Conservation (phyloP, 306 rosid genomes). For the Sphenostylis stenocarpa region DNA sequence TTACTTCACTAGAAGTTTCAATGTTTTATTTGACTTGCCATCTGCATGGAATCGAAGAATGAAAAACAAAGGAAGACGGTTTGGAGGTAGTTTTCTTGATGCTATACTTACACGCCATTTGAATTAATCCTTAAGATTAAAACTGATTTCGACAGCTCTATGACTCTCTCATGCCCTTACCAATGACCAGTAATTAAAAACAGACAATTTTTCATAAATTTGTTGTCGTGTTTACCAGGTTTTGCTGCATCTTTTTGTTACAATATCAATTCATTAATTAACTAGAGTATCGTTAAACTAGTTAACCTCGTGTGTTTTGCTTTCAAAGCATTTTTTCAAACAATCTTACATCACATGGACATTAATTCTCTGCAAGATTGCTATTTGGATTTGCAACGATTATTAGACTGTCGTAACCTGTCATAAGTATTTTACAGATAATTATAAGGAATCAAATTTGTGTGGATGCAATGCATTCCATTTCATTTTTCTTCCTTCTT, state of each 20-base stretch:
- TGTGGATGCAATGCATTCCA: background rate
- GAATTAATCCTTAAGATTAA: slow-evolving; percentile 43
- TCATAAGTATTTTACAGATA: background rate
- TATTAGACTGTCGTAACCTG: background rate
- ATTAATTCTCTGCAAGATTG: background rate
- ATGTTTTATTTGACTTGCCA: slow-evolving; percentile 63
- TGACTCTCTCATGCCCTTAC: slow-evolving; percentile 23
- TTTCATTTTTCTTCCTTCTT: background rate
- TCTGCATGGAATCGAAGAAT: slow-evolving; percentile 56
- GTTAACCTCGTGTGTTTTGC: slow-evolving; percentile 1
- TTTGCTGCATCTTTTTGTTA: background rate
- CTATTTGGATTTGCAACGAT: slow-evolving; percentile 4
- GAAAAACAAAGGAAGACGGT: slow-evolving; percentile 53
- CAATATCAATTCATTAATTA: background rate
- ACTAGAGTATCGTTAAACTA: background rate
- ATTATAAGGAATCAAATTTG: background rate
- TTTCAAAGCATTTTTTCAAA: background rate
- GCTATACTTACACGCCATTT: slow-evolving; percentile 66
- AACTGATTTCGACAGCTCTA: slow-evolving; percentile 39
- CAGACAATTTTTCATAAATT: background rate
- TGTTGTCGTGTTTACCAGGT: slow-evolving; percentile 3
- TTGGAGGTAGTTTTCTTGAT: slow-evolving; percentile 59
- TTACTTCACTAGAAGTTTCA: slow-evolving; percentile 6
- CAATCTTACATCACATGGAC: slow-evolving; percentile 1
- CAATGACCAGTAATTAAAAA: background rate